These are phyloP conservation scores for Fusarium bulbicola DNA, from an alignment of 2,329 filamentous ascomycete genomes.

Conservation along the genomic window DNA sequence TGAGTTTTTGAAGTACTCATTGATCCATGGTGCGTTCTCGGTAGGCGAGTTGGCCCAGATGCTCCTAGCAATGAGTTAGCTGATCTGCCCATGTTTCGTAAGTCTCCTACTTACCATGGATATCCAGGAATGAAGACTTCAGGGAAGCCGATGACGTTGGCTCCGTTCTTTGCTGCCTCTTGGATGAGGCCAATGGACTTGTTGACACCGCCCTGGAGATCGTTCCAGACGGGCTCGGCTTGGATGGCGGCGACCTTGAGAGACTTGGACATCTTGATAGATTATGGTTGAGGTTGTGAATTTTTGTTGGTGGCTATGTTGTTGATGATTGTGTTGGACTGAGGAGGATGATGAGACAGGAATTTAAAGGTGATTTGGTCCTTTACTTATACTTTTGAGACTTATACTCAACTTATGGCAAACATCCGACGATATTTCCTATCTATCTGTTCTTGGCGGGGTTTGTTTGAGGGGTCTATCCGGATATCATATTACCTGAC, in stretches of 20 bases:
- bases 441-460: background rate
- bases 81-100: background rate
- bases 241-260: conserved; percentile 41
- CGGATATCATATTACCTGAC: background rate
- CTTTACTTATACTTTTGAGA: background rate
- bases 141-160: conserved; percentile 53
- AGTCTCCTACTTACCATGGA: conserved; percentile 51
- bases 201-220: conserved; percentile 47
- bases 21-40: conserved; percentile 50
- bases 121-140: conserved; percentile 58
- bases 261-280: conserved; percentile 6
- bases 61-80: conserved; percentile 32
- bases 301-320: background rate
- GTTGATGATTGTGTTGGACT: background rate
- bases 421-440: background rate
- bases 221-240: conserved; percentile 41
- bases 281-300: background rate
- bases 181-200: conserved; percentile 48
- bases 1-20: conserved; percentile 57
- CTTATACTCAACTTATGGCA: rapidly evolving
- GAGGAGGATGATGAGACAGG: background rate
- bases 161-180: conserved; percentile 43
- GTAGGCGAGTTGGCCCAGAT: conserved; percentile 42
- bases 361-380: background rate
- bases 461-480: background rate